Conservation (phyloP, 176 grass and related monocot genomes). For the Cenchrus fungigraminus region DNA sequence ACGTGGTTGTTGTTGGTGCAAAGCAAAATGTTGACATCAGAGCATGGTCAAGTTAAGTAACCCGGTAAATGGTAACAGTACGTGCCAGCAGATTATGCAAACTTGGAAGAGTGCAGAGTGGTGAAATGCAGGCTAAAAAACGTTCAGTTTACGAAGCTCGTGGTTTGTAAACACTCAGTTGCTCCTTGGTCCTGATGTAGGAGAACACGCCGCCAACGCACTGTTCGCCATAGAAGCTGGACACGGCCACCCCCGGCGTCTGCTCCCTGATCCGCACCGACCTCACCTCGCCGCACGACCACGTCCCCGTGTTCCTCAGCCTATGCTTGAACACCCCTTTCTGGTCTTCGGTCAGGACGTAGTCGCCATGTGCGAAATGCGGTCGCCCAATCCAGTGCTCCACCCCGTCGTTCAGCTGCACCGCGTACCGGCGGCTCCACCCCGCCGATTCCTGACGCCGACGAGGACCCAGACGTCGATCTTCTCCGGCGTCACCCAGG, state of each 20-base stretch:
- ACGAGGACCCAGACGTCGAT: background rate
- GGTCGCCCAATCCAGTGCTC: background rate
- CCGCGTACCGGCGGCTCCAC: background rate
- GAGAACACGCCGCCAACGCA: background rate
- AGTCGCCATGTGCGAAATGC: background rate
- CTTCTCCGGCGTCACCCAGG: background rate
- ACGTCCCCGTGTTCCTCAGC: background rate
- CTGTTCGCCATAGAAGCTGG: background rate
- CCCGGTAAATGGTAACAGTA: too few relatives aligned
- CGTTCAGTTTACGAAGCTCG: too few relatives aligned
- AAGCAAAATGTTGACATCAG: too few relatives aligned
- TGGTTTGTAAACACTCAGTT: too few relatives aligned
- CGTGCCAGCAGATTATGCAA: too few relatives aligned
- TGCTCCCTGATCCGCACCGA: background rate
- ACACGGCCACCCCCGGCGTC: background rate
- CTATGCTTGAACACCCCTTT: background rate
- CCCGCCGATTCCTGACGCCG: background rate
- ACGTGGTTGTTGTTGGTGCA: too few relatives aligned
- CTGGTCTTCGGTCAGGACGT: background rate
- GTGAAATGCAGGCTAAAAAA: too few relatives aligned
- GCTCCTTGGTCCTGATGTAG: background rate
- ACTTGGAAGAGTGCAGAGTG: too few relatives aligned
- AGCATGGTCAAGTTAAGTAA: too few relatives aligned
- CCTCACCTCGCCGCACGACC: background rate
- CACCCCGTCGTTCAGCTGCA: background rate